Percentiles rank a stretch among this genome's conserved stretches.
Conservation (phyloP, 2,329 filamentous ascomycete species). For the Tolypocladium sp. region DNA sequence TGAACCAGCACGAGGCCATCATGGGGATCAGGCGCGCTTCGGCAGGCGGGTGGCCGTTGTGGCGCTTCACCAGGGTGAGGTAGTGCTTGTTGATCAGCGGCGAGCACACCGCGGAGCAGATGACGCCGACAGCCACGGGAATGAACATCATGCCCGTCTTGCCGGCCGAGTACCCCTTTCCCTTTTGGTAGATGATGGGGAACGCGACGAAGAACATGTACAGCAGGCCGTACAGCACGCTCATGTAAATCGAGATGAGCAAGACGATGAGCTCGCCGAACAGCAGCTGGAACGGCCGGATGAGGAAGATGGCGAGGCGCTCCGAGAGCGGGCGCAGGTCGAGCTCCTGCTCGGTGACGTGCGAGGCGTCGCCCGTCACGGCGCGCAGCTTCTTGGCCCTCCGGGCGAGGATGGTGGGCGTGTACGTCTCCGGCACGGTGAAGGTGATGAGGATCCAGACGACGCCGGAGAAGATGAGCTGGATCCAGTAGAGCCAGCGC, state of each 20-base stretch:
- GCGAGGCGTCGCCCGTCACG: constrained; percentile 54
- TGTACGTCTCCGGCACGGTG: constrained; percentile 85
- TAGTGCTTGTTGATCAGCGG: constrained; percentile 78
- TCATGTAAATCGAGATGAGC: constrained; percentile 79
- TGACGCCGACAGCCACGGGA: constrained; percentile 66
- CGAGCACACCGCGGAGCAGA: constrained; percentile 56
- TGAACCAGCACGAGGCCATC: constrained; percentile 69
- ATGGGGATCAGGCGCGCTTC: constrained; percentile 75
- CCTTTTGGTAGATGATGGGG: constrained; percentile 64
- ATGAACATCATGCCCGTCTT: constrained; percentile 83
- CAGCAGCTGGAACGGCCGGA: constrained; percentile 78
- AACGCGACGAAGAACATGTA: constrained; percentile 73
- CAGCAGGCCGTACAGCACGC: constrained; percentile 63
- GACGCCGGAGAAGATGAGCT: constrained; percentile 63
- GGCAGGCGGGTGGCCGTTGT: constrained; percentile 65
- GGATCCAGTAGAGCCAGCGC: constrained; percentile 84
- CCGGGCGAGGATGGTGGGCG: constrained; percentile 63
- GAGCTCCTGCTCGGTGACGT: constrained; percentile 74
- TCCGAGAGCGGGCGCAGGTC: constrained; percentile 61
- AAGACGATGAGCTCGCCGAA: constrained; percentile 80
- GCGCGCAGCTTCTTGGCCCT: constrained; percentile 66
- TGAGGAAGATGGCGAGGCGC: constrained; percentile 62
- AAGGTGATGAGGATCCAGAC: constrained; percentile 73
- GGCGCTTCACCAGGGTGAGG: constrained; percentile 49
- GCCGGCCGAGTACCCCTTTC: constrained; percentile 68